Evolutionary conservation across 768 basidiomycete species (phyloP), one percentile per base, ranked within the genome.

Genomic region (Boletus vermiculosoides): DNA sequence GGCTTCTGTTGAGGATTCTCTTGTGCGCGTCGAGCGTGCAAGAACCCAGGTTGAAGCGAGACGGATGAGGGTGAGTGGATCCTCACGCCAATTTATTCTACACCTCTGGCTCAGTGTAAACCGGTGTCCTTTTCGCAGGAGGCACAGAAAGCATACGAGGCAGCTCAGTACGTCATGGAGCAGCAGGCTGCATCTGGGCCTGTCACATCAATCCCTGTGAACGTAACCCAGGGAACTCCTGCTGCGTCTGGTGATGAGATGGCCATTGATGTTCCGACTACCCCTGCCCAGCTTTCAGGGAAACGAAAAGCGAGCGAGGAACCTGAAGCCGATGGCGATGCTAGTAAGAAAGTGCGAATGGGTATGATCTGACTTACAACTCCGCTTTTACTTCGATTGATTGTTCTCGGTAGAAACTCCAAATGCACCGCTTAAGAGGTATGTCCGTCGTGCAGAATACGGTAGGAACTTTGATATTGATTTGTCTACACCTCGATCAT

Each of bases 291-390:
- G 57, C 59, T 76, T 45, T 77, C 82, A 3, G 78, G 72, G 25
- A 92, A 92, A 68, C 78, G 90, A 48, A 80, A 81, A 59, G 84
- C 83, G 2, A 88, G 86, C 52, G 84, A 87, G 25, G 66, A 71
- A 16, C 64, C 57, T 1, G 64, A 55, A 5, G 55, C 55, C 15
- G 75, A 76, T 11, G 79, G 75, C 1, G 66, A 59, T 58, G 85
- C 86, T 66, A 74, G 62, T 51, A 92, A 92, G 74, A 89, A 86
- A 65, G 74, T 81, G 11, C 80, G 78, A 67, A 72, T 81, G 20
- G 87, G 89, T 86, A 63, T 49, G 82, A 60, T n/a, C 42, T 50
- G 55, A 16, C 49, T 54, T 22, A 10, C 49, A 55, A 18, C 42
- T 22, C 15, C 12, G 31, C 16, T 53, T 30, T 37, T 39, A 31